Percentiles rank a stretch among this genome's conserved stretches.
phyloP scores from a whole-genome alignment of 2,329 filamentous ascomycete genomes.

The Aspergillus flavus region DNA sequence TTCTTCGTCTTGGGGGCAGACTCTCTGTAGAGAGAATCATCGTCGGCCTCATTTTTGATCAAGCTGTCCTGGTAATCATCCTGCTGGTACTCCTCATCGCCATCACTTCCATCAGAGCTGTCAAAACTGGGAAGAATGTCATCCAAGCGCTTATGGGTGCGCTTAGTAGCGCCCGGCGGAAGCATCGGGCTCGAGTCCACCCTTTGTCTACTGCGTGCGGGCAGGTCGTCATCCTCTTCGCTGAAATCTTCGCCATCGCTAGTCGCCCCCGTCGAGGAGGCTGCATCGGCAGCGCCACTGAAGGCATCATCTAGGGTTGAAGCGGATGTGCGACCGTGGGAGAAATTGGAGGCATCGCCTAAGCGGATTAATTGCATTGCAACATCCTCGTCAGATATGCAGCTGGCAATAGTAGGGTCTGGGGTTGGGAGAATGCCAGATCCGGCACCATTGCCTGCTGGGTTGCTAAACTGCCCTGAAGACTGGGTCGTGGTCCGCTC shows the following conservation, averaged over 20 bases:
- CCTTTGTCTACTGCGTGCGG: constrained; percentile 46
- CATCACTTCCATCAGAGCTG: constrained; percentile 63
- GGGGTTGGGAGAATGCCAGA: constrained; percentile 81
- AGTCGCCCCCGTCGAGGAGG: constrained; percentile 82
- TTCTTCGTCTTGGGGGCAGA: constrained; percentile 53
- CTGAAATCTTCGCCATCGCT: constrained; percentile 70
- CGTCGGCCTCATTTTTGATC: constrained; percentile 59
- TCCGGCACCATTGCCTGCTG: constrained; percentile 40
- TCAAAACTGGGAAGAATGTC: constrained; percentile 60
- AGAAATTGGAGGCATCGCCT: constrained; percentile 90
- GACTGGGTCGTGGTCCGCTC: constrained; percentile 62
- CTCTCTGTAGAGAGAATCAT: constrained; percentile 39
- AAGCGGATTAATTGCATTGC: constrained; percentile 95
- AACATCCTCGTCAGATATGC: constrained; percentile 97
- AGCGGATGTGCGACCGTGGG: constrained; percentile 87
- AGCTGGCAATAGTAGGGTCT: constrained; percentile 95
- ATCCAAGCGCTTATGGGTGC: constrained; percentile 52
- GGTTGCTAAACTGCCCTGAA: constrained; percentile 42
- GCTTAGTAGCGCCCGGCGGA: constrained; percentile 49
- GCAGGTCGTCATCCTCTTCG: constrained; percentile 63
- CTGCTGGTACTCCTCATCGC: constrained; percentile 56
- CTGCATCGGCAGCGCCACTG: constrained; percentile 82
- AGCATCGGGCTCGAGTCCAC: constrained; percentile 46
- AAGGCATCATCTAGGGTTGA: constrained; percentile 93
- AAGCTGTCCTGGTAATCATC: constrained; percentile 55